These are phyloP conservation scores for Starmerella scarabaei DNA, from an alignment of 805 yeast species.

Conservation along the genomic window DNA sequence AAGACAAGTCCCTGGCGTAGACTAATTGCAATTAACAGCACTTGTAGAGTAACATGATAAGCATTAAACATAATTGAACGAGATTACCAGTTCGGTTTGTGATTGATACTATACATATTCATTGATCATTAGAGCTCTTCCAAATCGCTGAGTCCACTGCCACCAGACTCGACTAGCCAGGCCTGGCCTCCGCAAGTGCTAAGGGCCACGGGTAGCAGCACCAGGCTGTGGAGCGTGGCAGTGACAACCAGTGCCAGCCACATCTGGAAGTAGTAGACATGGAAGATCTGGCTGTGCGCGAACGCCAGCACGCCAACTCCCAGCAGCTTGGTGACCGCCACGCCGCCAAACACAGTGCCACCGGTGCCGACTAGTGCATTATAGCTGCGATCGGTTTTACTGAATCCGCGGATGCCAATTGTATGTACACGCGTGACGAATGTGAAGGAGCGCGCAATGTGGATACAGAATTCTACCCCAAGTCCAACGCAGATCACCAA, in stretches of 20 bases:
- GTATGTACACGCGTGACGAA: constrained; percentile 30
- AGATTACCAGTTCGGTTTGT: no score
- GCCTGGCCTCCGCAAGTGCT: constrained; percentile 51
- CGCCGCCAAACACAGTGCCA: constrained; percentile 80
- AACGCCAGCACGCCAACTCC: constrained; percentile 82
- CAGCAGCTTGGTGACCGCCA: constrained; percentile 74
- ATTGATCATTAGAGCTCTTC: constrained; percentile 15
- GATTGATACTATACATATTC: no score
- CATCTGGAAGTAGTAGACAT: constrained; percentile 86
- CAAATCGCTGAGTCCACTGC: constrained; percentile 22
- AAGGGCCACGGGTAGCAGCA: constrained; percentile 64
- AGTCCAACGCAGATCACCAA: constrained; percentile 84
- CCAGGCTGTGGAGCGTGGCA: constrained; percentile 67
- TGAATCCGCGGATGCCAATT: constrained; percentile 23
- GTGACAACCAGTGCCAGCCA: constrained; percentile 70
- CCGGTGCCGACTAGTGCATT: constrained; percentile 70
- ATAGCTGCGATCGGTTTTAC: constrained; percentile 30
- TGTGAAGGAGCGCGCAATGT: constrained; percentile 67
- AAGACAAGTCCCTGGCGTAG: no score
- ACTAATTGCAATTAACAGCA: no score
- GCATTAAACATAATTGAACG: no score
- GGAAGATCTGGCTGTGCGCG: constrained; percentile 77
- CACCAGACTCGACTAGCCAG: constrained; percentile 30
- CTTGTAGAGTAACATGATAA: no score
- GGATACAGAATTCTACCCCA: constrained; percentile 87